Evolutionary conservation across 2,329 filamentous ascomycete species (phyloP), one percentile per base, ranked within the genome.

Genomic region (Exophiala oligosperma): DNA sequence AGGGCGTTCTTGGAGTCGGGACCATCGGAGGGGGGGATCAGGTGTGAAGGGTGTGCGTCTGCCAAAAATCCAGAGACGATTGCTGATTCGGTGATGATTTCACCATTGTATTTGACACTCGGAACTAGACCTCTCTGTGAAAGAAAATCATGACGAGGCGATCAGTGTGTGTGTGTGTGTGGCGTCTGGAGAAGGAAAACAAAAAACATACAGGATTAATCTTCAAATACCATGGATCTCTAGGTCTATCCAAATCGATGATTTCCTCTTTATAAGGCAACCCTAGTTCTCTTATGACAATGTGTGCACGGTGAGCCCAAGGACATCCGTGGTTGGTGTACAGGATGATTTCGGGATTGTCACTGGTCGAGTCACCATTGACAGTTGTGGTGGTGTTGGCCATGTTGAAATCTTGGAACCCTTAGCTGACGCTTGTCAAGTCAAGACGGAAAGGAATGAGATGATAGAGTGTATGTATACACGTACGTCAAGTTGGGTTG

Each of bases 271-370:
- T 85, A 66, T 84, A 90, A 0, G 83, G 78, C 29, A 92, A 68
- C 8, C 79, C 79, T 12, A 88, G 81, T 69, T 91, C 88, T 26
- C 81, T 79, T 21, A 92, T 79, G 5, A 82, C 82, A 60, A 91
- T 90, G 66, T 91, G 86, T 1, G 84, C 88, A 38, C 90, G 86
- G 70, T 93, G 90, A 12, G 89, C 89, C 72, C 83, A 91, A 17
- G 88, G 88, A 70, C 88, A 91, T 49, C 64, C 49, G 64, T 84
- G 85, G 76, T 85, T 88, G 52, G 87, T 91, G 74, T 91, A 91
- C 43, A 90, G 77, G 29, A 76, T 86, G 71, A 90, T 56, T 8
- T 49, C 53, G 7, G 53, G 53, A 3, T n/a, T 26, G 11, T 28
- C 38, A 24, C 9, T 12, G 28, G 46, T 32, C 24, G 24, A n/a